A percentile compares a stretch with the other conserved stretches of the same genome.
phyloP scores from a whole-genome alignment of 176 grass and related monocot genomes.

The Oryza glumipatula region DNA sequence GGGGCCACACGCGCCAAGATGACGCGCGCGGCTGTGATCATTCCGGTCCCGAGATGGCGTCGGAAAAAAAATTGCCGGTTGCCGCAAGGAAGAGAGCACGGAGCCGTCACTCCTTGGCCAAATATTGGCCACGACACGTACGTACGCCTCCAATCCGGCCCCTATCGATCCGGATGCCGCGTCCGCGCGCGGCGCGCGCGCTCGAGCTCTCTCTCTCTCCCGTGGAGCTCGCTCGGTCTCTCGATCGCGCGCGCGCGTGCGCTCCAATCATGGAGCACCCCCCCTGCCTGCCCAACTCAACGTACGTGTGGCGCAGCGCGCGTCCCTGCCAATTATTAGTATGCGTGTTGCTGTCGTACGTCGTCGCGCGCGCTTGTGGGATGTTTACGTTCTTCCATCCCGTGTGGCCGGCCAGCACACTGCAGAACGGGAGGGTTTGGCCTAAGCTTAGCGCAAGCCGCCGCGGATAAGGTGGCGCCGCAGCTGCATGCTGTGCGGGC shows the following conservation, averaged over 20 bases:
- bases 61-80: slow-evolving; percentile 15
- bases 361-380: no score
- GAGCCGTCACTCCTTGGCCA: slow-evolving; percentile 63
- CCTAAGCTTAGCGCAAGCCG: no score
- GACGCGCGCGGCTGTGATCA: slow-evolving; percentile 9
- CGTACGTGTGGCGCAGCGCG: background rate
- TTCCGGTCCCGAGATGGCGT: background rate
- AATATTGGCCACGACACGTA: slow-evolving; percentile 17
- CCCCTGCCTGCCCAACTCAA: no score
- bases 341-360: slow-evolving; percentile 30
- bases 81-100: slow-evolving; percentile 56
- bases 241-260: background rate
- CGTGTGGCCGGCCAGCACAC: background rate
- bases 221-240: no score
- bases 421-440: background rate
- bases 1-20: slow-evolving; percentile 31
- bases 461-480: no score
- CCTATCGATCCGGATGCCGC: background rate
- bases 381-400: no score
- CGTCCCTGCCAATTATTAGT: slow-evolving; percentile 39
- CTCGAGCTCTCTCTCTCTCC: no score
- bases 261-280: slow-evolving; percentile 41
- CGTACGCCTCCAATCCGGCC: background rate
- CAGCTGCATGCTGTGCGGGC: no score
- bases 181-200: background rate